Evolutionary conservation across 345 rosid species (phyloP), one percentile per base, ranked within the genome.

Genomic region (Citrus hindsii): DNA sequence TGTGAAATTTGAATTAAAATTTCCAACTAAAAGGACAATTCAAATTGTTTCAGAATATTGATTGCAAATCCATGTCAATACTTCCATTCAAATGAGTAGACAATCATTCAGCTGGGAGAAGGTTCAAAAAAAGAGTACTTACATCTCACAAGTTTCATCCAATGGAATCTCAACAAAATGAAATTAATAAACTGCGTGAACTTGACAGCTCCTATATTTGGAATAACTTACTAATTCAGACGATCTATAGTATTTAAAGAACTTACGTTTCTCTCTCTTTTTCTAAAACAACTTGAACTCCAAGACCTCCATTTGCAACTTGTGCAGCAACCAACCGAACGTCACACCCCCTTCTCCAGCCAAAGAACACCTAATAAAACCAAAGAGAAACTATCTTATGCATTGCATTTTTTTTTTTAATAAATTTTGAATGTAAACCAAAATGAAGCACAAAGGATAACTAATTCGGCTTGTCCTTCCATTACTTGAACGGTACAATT

Each of bases 301-400:
- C 79, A 60, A 71, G 78, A 55, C 83, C 76, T 22, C 77, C 83
- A 69, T 59, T 61, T 62, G 71, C 51, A 55, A 30, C 71, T 76
- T 84, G 79, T 53, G 87, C 83, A 6, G 48, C 79, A 65, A 84
- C 84, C 79, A 84, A 51, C 63, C 72, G 79, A 46, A 82, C 56
- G 79, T 79, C 81, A 76, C 67, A 76, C 46, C 69, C 83, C 76
- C 62, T 67, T 40, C 73, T 76, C 65, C 24, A 74, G 37, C 84
- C 86, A 79, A 84, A 81, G 28, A 76, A 33, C 65, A 81, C 80
- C 83, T 81, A 72, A 64, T 5, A 9, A 19, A 46, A 22, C 58
- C 69, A 65, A 55, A 65, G n/a, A 10, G 9, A 74, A 32, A 46
- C n/a, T 46, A 19, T 40, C 37, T 27, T 21, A 22, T 16, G 56